phyloP scores from a whole-genome alignment of 2,329 filamentous ascomycete genomes.

The Teratosphaeria viscida region DNA sequence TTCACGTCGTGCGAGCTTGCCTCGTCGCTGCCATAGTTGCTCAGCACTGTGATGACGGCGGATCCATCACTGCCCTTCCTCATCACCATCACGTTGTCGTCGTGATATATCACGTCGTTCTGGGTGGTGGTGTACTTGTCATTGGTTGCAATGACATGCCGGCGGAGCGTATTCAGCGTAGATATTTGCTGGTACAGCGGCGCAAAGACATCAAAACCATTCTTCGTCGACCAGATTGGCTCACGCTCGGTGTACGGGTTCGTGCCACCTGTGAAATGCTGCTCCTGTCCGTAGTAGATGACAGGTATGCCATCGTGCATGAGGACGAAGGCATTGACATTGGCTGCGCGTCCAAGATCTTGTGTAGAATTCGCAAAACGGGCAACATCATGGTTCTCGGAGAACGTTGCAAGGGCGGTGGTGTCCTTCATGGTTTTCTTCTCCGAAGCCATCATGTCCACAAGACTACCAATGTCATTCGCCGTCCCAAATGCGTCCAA shows the following conservation, averaged over 20 bases:
- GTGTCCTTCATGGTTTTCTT: conserved; percentile 27
- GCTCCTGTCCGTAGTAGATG: conserved; percentile 34
- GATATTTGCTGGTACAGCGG: conserved; percentile 31
- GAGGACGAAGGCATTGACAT: conserved; percentile 30
- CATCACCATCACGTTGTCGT: conserved; percentile 34
- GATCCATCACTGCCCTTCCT: conserved; percentile 30
- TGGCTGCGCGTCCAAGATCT: conserved; percentile 28
- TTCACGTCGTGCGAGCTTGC: conserved; percentile 19
- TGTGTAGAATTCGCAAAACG: conserved; percentile 28
- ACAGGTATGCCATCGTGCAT: conserved; percentile 34
- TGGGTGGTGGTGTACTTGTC: conserved; percentile 31
- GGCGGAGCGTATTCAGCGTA: conserved; percentile 34
- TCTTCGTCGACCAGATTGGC: conserved; percentile 24
- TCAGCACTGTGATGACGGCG: conserved; percentile 37
- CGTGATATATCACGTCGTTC: conserved; percentile 33
- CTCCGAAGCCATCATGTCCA: conserved; percentile 22
- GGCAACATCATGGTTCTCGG: conserved; percentile 32
- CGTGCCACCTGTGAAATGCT: conserved; percentile 27
- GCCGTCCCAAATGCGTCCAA: conserved; percentile 27
- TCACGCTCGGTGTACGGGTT: conserved; percentile 27
- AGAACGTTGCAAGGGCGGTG: conserved; percentile 29
- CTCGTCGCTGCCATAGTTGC: conserved; percentile 26
- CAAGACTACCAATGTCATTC: conserved; percentile 27
- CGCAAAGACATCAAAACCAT: conserved; percentile 29
- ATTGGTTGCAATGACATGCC: conserved; percentile 31